A percentile compares a stretch with the other conserved stretches of the same genome.
Conservation (phyloP, 1,139 yeast species). For the Pneumocystis wakefieldiae region DNA sequence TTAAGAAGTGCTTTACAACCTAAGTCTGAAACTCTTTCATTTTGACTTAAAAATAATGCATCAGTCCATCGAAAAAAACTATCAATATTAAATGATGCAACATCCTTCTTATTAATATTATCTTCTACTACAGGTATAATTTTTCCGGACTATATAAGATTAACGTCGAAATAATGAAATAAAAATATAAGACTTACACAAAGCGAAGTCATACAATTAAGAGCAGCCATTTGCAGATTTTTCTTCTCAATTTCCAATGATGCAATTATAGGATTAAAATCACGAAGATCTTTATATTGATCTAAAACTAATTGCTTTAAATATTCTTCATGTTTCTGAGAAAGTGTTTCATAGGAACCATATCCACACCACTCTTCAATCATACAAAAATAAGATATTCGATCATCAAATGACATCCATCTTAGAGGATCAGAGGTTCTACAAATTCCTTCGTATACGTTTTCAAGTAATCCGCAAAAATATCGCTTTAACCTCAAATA, state of each 20-base stretch:
- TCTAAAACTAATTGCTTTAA: conserved; percentile 32
- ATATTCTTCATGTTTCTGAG: conserved; percentile 49
- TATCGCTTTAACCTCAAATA: conserved; percentile 67
- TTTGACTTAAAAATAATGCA: conserved; percentile 44
- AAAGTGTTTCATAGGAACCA: conserved; percentile 48
- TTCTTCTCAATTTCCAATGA: conserved; percentile 71
- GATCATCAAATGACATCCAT: conserved; percentile 72
- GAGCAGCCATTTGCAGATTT: conserved; percentile 53
- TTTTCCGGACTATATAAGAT: conserved; percentile 18
- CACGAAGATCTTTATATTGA: conserved; percentile 22
- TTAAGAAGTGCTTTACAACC: conserved; percentile 65
- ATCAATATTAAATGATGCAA: conserved; percentile 55
- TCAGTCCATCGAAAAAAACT: conserved; percentile 67
- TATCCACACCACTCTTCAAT: conserved; percentile 91
- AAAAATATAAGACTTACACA: conserved; percentile 39
- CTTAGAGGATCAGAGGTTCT: conserved; percentile 30
- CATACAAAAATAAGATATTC: conserved; percentile 67
- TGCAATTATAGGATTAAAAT: conserved; percentile 39
- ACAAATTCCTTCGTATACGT: conserved; percentile 42
- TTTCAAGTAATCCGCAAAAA: conserved; percentile 64
- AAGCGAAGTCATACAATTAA: conserved; percentile 72
- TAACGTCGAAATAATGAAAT: neutral
- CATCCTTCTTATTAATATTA: conserved; percentile 22
- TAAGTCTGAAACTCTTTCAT: conserved; percentile 43
- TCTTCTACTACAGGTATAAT: conserved; percentile 20